Evolutionary conservation across 2,329 filamentous ascomycete genomes (phyloP), one percentile per base, ranked within the genome.

Genomic region (Chaetoscypha palmicola): DNA sequence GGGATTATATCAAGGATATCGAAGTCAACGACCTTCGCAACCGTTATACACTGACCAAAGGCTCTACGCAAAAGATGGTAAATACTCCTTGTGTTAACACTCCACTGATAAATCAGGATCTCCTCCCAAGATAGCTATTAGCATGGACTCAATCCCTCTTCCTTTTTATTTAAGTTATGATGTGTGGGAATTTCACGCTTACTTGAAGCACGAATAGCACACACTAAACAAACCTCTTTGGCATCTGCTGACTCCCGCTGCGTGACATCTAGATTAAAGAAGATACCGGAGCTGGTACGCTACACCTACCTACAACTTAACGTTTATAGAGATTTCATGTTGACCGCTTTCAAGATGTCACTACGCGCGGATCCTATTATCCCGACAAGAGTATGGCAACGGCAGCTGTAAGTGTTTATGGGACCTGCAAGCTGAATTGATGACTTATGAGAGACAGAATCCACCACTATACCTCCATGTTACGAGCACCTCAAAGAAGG

Each of bases 281-380:
- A 74, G 88, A 96, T 63, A 97, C 91, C 82, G 92, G 92, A 77
- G 91, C 92, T 77, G 92, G 92, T 98, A 98, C 82, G 90, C 79
- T 34, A 40, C 73, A 70, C 42, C 42, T 70, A 70, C 34, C 41
- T 70, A 67, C 66, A 64, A 59, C 51, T 59, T 60, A 59, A 51
- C 36, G 51, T 60, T 62, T 58, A 53, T 56, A 57, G 51, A 61
- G 51, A 60, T 66, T 67, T 67, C 70, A 77, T 67, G 64, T 78
- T 79, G 71, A 79, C 72, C 24, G 24, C 61, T 65, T 64, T 69
- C 68, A 89, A 97, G 92, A 98, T 90, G 88, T 98, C 74, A 98
- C 92, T 38, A 97, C 91, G 47, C 84, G 91, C 64, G 92, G 92
- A 69, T 91, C 82, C 63, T 98, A 97, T 64, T 94, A 92, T 59